These are phyloP conservation scores for Botryotinia globosa DNA, from an alignment of 2,329 filamentous ascomycete genomes.

Conservation along the genomic window DNA sequence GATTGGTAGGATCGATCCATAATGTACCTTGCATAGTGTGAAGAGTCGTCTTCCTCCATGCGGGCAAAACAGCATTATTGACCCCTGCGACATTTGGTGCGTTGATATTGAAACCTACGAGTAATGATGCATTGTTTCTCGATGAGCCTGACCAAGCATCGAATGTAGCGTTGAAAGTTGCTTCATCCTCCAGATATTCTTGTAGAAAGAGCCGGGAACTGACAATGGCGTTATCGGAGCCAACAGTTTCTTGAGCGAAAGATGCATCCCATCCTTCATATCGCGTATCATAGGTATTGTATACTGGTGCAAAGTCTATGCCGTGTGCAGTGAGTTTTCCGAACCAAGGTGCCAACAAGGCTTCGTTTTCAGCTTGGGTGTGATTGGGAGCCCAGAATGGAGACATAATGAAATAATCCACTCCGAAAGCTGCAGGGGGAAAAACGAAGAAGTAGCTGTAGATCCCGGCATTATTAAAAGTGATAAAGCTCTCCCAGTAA, in stretches of 20 bases:
- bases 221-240: conserved; percentile 36
- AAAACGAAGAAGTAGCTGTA: conserved; percentile 35
- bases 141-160: conserved; percentile 32
- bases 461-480: conserved; percentile 40
- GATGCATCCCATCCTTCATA: conserved; percentile 39
- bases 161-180: conserved; percentile 32
- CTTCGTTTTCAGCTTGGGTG: conserved; percentile 31
- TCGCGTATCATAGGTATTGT: conserved; percentile 33
- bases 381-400: conserved; percentile 37
- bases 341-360: conserved; percentile 41
- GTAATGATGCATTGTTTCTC: neutral
- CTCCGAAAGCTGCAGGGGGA: conserved; percentile 27
- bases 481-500: conserved; percentile 46
- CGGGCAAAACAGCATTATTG: conserved; percentile 41
- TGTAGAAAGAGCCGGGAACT: conserved; percentile 44
- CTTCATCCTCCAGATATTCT: conserved; percentile 39
- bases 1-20: conserved; percentile 14
- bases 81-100: neutral
- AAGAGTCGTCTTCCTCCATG: conserved; percentile 24
- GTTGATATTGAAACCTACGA: conserved; percentile 15
- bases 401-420: conserved; percentile 15
- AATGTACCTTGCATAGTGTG: conserved; percentile 24
- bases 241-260: conserved; percentile 42
- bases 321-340: conserved; percentile 38
- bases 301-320: conserved; percentile 30